These are phyloP conservation scores for Castanospermum australe DNA, from an alignment of 306 rosid genomes.

Conservation along the genomic window DNA sequence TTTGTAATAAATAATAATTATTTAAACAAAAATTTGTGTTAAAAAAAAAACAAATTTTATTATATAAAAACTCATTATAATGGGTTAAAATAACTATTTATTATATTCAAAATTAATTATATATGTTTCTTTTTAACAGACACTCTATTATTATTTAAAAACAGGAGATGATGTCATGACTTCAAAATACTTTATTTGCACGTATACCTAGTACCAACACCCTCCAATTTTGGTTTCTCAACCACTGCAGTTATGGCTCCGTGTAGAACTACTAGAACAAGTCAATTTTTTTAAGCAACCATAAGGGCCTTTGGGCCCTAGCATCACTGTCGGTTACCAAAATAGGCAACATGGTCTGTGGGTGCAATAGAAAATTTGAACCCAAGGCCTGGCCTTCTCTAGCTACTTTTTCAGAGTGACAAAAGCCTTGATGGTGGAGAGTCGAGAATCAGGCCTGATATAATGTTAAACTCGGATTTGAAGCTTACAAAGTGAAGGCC, in stretches of 20 bases:
- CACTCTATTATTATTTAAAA: no score
- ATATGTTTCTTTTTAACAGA: no score
- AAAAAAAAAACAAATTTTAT: no score
- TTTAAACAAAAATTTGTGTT: no score
- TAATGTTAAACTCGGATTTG: neutral
- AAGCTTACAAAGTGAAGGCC: no score
- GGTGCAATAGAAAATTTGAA: neutral
- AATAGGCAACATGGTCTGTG: neutral
- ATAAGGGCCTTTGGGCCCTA: neutral
- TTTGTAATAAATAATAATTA: no score
- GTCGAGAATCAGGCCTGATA: neutral
- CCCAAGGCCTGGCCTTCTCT: neutral
- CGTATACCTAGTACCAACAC: neutral
- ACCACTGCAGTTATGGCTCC: neutral
- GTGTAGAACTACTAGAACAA: neutral
- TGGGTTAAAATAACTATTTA: no score
- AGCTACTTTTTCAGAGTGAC: neutral
- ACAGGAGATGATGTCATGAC: no score
- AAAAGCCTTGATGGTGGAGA: neutral
- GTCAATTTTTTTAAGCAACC: neutral
- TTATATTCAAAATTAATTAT: no score
- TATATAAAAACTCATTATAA: no score
- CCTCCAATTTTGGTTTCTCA: neutral
- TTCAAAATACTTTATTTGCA: constrained; percentile 29
- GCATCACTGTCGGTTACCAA: neutral